A percentile compares a stretch with the other conserved stretches of the same genome.
Evolutionary conservation across 2,329 filamentous ascomycete genomes (phyloP).

Genomic region (Leptographium radiaticola): DNA sequence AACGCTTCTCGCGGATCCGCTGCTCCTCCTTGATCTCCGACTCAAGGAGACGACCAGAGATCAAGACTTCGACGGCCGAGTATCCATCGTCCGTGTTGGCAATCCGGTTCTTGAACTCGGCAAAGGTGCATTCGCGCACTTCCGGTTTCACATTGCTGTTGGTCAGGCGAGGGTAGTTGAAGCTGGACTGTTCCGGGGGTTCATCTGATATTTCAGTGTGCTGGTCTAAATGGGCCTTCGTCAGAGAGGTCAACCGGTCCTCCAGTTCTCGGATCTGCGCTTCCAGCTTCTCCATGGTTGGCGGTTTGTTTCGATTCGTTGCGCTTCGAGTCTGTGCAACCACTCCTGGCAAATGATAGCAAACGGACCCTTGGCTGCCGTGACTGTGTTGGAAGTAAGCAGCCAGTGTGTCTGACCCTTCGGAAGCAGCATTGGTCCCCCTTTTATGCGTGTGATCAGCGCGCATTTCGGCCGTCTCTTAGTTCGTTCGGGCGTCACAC

Average conservation of each 20-base stretch:
- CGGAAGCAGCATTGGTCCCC: neutral
- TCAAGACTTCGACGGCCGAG: conserved; percentile 26
- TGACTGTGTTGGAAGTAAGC: too few species aligned
- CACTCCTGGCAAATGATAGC: too few species aligned
- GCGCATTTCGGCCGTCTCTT: too few species aligned
- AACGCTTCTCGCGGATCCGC: conserved; percentile 2
- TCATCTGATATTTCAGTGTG: neutral
- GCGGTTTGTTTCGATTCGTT: too few species aligned
- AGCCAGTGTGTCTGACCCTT: neutral
- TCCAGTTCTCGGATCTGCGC: neutral
- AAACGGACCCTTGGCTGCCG: too few species aligned
- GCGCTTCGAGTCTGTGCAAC: too few species aligned
- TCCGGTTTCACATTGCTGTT: conserved; percentile 19
- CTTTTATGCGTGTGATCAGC: too few species aligned
- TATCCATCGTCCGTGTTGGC: conserved; percentile 18
- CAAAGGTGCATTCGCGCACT: conserved; percentile 21
- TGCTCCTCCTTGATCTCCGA: conserved; percentile 12
- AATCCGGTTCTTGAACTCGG: conserved; percentile 27
- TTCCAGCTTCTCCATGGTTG: neutral
- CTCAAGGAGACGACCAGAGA: conserved; percentile 5
- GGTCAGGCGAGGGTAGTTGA: neutral
- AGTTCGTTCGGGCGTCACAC: neutral
- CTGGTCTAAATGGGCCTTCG: neutral
- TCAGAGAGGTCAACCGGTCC: neutral
- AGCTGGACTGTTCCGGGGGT: neutral